A percentile compares a stretch with the other conserved stretches of the same genome.
Evolutionary conservation across 1,284 basidiomycete species (phyloP).

Genomic region (Ustilago crameri): DNA sequence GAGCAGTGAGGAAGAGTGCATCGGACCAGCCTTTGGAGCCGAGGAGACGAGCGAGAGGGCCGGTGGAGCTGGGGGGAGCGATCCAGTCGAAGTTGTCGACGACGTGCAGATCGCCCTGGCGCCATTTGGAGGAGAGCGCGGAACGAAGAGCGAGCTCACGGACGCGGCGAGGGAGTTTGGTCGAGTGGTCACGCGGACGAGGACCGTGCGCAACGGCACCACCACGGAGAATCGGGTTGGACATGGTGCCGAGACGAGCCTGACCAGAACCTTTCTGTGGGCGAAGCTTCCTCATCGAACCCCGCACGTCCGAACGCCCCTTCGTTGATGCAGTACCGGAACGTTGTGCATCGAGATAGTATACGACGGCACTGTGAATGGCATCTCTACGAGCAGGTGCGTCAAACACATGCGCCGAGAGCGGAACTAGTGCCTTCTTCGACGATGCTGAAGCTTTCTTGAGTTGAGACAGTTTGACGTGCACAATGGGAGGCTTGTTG

Average conservation of each 20-base stretch:
- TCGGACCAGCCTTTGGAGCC: slow-evolving; percentile 58
- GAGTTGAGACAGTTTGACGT: slow-evolving; percentile 48
- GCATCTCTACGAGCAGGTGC: slow-evolving; percentile 87
- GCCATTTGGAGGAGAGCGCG: slow-evolving; percentile 83
- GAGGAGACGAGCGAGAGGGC: slow-evolving; percentile 54
- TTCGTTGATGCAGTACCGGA: slow-evolving; percentile 92
- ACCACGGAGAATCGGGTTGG: slow-evolving; percentile 88
- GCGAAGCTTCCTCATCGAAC: slow-evolving; percentile 86
- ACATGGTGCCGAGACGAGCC: slow-evolving; percentile 88
- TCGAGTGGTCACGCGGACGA: slow-evolving; percentile 88
- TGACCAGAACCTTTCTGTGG: slow-evolving; percentile 91
- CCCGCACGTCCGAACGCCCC: slow-evolving; percentile 86
- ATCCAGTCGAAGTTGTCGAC: slow-evolving; percentile 73
- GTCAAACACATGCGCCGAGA: slow-evolving; percentile 85
- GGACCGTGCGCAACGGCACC: slow-evolving; percentile 93
- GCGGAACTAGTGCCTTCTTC: slow-evolving; percentile 71
- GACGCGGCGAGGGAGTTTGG: slow-evolving; percentile 87
- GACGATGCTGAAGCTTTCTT: slow-evolving; percentile 7
- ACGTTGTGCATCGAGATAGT: slow-evolving; percentile 86
- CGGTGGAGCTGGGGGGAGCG: slow-evolving; percentile 60
- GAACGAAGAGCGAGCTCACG: slow-evolving; percentile 91
- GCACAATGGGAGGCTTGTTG: slow-evolving; percentile 44
- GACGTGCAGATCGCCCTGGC: slow-evolving; percentile 79
- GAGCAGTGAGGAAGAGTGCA: slow-evolving; percentile 65
- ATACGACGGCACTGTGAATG: slow-evolving; percentile 89